Conservation (phyloP, 169 alveolate species). For the Plasmodium knowlesi region DNA sequence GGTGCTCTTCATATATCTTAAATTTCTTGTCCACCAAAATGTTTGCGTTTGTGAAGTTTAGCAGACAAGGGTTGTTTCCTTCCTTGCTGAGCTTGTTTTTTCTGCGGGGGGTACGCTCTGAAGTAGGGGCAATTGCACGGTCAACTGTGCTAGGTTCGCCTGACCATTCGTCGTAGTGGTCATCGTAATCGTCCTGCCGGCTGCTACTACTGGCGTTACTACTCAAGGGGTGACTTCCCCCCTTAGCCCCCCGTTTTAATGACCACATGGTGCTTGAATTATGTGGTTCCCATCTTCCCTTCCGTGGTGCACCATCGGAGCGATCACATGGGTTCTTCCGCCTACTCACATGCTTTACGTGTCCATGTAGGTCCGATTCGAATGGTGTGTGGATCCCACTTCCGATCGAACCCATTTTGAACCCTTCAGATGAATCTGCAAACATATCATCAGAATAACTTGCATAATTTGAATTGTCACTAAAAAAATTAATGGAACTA, state of each 20-base stretch:
- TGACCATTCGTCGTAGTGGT: background rate
- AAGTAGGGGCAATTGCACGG: background rate
- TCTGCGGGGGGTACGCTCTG: background rate
- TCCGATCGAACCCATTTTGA: background rate
- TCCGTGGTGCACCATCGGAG: background rate
- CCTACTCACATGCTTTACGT: background rate
- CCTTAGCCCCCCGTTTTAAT: background rate
- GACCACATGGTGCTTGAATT: background rate
- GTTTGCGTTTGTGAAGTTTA: slow-evolving; percentile 42
- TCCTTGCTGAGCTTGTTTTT: background rate
- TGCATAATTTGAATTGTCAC: slow-evolving; percentile 45
- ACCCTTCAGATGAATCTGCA: background rate
- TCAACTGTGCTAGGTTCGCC: background rate
- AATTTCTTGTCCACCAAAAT: slow-evolving; percentile 54
- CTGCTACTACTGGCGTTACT: background rate
- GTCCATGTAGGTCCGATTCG: background rate
- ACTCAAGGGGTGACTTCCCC: background rate
- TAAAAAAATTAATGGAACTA: slow-evolving; percentile 53
- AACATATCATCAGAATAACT: slow-evolving; percentile 15
- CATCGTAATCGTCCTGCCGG: background rate
- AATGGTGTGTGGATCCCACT: background rate
- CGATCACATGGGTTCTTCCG: background rate
- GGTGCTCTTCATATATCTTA: slow-evolving; percentile 34
- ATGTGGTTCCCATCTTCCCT: background rate
- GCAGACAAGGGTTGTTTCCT: background rate